phyloP scores from a whole-genome alignment of 106 monocot genomes.

The Acanthochlamys bracteata region DNA sequence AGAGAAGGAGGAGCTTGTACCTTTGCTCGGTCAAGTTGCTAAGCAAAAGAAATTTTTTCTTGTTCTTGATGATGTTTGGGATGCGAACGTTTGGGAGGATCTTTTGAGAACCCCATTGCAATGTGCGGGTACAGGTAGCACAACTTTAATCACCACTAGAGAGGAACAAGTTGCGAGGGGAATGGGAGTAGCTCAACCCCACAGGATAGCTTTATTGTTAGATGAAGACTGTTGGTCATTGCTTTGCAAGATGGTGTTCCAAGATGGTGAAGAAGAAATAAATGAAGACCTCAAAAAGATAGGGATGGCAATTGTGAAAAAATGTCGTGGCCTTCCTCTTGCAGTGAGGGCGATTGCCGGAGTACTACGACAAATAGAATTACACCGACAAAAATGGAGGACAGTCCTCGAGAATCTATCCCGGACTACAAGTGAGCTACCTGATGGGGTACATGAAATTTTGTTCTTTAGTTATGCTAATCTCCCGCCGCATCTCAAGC shows the following conservation, averaged over 20 bases:
- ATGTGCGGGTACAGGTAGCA: constrained; percentile 9
- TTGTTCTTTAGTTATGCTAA: constrained; percentile 2
- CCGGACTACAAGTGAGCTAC: constrained; percentile 15
- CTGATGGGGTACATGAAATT: background rate
- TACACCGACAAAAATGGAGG: constrained; percentile 4
- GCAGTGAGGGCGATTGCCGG: constrained; percentile 18
- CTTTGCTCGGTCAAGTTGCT: constrained; percentile 4
- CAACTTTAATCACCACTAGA: constrained; percentile 34
- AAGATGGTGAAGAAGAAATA: background rate
- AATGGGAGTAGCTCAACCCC: constrained; percentile 22
- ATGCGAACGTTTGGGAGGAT: constrained; percentile 29
- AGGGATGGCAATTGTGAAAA: constrained; percentile 9
- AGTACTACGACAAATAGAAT: background rate
- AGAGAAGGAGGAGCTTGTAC: constrained; percentile 10
- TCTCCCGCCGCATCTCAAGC: background rate
- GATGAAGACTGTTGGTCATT: constrained; percentile 13
- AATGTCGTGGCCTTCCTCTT: constrained; percentile 13
- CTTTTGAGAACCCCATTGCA: constrained; percentile 22
- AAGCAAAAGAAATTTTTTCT: constrained; percentile 27
- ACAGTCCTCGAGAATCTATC: constrained; percentile 3
- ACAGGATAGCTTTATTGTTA: constrained; percentile 12
- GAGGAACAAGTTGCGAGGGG: constrained; percentile 14
- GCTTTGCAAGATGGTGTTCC: constrained; percentile 1
- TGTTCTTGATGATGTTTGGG: constrained; percentile 49
- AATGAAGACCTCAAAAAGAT: background rate